A percentile compares a stretch with the other conserved stretches of the same genome.
Evolutionary conservation across 495 filamentous ascomycete species (phyloP).

Genomic region (Physcia stellaris): DNA sequence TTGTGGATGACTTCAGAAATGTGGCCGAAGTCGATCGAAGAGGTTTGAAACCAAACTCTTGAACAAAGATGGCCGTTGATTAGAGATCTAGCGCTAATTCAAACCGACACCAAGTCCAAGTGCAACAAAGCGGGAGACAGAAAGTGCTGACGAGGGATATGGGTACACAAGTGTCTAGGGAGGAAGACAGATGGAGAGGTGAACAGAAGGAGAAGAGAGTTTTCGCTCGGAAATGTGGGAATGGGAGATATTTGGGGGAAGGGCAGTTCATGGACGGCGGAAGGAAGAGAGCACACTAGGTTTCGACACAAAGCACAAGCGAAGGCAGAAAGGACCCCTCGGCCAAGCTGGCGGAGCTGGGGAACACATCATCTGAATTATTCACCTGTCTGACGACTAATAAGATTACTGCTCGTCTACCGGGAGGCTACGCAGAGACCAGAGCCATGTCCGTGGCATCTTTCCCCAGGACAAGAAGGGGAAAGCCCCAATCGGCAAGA

Average conservation of each 20-base stretch:
- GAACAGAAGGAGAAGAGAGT: conserved; percentile 1
- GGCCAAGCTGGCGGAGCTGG: conserved; percentile 1
- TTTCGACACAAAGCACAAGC: conserved; percentile 12
- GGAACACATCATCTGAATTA: conserved; percentile 15
- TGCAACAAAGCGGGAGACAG: background rate
- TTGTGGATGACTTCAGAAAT: no score
- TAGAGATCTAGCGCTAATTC: background rate
- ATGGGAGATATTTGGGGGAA: conserved; percentile 4
- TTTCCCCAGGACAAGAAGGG: no score
- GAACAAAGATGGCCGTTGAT: background rate
- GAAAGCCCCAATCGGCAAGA: no score
- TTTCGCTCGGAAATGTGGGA: conserved; percentile 1
- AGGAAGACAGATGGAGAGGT: background rate
- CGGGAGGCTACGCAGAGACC: no score
- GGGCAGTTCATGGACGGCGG: conserved; percentile 12
- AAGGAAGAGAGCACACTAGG: conserved; percentile 16
- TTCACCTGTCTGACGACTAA: no score
- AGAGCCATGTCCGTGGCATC: no score
- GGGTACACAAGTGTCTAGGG: background rate
- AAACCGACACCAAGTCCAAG: background rate
- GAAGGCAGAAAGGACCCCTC: conserved; percentile 2
- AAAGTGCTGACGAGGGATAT: background rate
- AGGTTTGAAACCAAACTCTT: background rate
- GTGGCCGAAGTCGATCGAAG: background rate
- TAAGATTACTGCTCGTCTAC: no score